Evolutionary conservation across 2,329 filamentous ascomycete genomes (phyloP), one percentile per base, ranked within the genome.

Genomic region (Fusarium sublunatum): DNA sequence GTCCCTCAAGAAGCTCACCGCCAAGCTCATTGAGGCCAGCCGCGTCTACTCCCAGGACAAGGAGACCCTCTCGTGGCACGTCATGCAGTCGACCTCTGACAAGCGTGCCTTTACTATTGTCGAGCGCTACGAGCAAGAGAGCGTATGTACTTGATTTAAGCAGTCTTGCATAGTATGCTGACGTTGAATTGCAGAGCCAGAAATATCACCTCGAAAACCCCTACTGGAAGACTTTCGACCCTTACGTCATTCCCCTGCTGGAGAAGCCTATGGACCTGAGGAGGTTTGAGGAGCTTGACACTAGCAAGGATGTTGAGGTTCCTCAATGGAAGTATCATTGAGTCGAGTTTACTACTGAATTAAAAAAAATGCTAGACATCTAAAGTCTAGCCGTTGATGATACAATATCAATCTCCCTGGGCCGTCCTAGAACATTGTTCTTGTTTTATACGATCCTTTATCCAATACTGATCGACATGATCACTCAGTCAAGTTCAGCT

Each of bases 221-320:
- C 0, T 91, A 91, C 80, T 91, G 88, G 88, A 84, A 90, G 79
- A 91, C 89, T 1, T 91, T 92, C 69, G 89, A 91, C 73, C 87
- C 88, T 6, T 91, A 91, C 69, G 89, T 92, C 28, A 80, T 86
- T 43, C 90, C 89, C 3, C 72, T 92, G 55, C 76, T 92, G 46
- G 88, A 87, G 66, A 83, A 82, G 72, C 81, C 84, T 8, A 91
- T 91, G 88, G 89, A 92, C 73, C 74, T 92, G 60, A 79, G 88
- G 50, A 79, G 89, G 41, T 83, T 86, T 63, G 86, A 91, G 73
- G 90, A 92, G 76, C 74, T 90, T 70, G 86, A 89, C 62, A 86
- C 83, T 7, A 81, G 76, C 64, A 78, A 80, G 70, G 79, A 80
- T 28, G 79, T 81, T 7, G 76, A 74, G 39, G 79, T 81, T 6